A percentile compares a stretch with the other conserved stretches of the same genome.
These are phyloP conservation scores for Rosa lucieae DNA, from an alignment of 306 rosid genomes.

Conservation along the genomic window DNA sequence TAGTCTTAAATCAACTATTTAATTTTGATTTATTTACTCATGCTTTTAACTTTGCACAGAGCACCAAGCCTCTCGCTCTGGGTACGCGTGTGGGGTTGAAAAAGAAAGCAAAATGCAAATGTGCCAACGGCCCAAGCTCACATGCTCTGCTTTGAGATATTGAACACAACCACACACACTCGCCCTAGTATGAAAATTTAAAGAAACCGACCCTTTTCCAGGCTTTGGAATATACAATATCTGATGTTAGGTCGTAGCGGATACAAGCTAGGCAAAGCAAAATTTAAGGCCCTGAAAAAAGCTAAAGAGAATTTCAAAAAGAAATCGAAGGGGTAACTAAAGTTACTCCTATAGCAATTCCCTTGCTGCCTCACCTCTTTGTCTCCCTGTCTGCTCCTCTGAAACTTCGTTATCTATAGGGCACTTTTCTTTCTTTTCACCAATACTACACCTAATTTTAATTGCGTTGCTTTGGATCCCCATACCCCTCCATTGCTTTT, in stretches of 20 bases:
- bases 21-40: not conserved
- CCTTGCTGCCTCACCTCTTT: slow-evolving; percentile 42
- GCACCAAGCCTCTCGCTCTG: slow-evolving; percentile 22
- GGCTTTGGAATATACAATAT: slow-evolving; percentile 37
- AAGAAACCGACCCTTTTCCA: slow-evolving; percentile 7
- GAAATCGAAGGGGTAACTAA: slow-evolving; percentile 26
- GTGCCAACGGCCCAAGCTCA: not conserved
- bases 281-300: slow-evolving; percentile 23
- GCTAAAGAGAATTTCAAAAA: slow-evolving; percentile 36
- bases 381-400: slow-evolving; percentile 55
- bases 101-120: slow-evolving; percentile 5
- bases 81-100: slow-evolving; percentile 35
- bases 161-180: slow-evolving; percentile 6
- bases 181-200: not conserved
- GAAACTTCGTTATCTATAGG: slow-evolving; percentile 46
- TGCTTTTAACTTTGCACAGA: slow-evolving; percentile 24
- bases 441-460: slow-evolving; percentile 11
- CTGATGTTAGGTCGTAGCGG: not conserved
- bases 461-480: slow-evolving; percentile 32
- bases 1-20: not conserved
- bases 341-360: slow-evolving; percentile 10
- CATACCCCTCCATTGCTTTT: slow-evolving; percentile 20
- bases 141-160: slow-evolving; percentile 12
- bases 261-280: slow-evolving; percentile 31
- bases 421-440: slow-evolving; percentile 28